Evolutionary conservation across 78 protist genomes (phyloP).

Genomic region (Dictyostelium firmibasis): DNA sequence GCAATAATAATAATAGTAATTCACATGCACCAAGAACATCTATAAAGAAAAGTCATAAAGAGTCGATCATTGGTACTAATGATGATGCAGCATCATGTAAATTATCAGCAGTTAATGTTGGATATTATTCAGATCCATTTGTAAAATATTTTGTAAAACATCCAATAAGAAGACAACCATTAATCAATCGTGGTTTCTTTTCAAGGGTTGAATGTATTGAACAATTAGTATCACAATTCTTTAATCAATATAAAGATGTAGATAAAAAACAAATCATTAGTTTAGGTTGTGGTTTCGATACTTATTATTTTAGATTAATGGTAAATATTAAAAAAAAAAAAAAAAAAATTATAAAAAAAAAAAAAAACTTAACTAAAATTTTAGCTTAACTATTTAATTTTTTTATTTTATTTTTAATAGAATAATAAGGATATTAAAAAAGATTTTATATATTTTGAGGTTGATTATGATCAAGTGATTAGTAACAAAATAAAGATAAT

Average conservation of each 20-base stretch:
- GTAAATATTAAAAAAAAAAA: neutral
- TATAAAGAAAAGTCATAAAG: conserved; percentile 19
- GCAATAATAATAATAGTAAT: neutral
- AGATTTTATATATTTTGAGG: conserved; percentile 41
- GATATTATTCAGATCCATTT: conserved; percentile 68
- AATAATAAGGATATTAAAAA: neutral
- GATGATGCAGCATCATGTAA: conserved; percentile 82
- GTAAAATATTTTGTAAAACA: conserved; percentile 59
- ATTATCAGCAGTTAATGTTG: conserved; percentile 66
- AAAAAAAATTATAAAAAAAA: neutral
- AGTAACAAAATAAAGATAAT: conserved; percentile 58
- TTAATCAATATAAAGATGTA: neutral
- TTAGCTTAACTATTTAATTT: too few species aligned
- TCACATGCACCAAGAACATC: neutral
- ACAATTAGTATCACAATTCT: conserved; percentile 34
- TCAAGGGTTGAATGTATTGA: conserved; percentile 61
- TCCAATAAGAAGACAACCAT: conserved; percentile 72
- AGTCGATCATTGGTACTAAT: conserved; percentile 76
- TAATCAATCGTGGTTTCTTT: conserved; percentile 80
- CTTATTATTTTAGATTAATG: conserved; percentile 61
- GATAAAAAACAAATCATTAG: conserved; percentile 42
- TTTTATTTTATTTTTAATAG: neutral
- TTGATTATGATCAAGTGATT: conserved; percentile 62
- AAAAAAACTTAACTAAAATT: too few species aligned
- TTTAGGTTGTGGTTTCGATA: conserved; percentile 80